These are phyloP conservation scores for Cicer yamashitae DNA, from an alignment of 306 rosid genomes.

Conservation along the genomic window DNA sequence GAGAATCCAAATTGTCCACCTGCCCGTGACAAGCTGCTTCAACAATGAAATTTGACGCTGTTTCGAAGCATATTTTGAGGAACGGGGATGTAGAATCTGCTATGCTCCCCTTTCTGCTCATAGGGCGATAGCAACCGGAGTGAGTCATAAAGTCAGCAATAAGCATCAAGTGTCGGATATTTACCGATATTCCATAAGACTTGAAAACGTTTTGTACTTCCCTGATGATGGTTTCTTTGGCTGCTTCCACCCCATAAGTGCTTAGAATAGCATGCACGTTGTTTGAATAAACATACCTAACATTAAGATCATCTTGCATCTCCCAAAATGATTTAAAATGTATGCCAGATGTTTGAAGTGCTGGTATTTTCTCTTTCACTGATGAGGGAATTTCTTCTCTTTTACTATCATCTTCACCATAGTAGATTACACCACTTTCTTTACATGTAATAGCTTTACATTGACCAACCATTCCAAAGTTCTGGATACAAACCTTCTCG, in stretches of 20 bases:
- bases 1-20: conserved; percentile 78
- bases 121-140: conserved; percentile 73
- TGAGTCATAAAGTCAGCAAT: conserved; percentile 88
- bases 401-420: conserved; percentile 56
- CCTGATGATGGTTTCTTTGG: conserved; percentile 82
- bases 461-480: conserved; percentile 64
- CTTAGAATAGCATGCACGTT: conserved; percentile 68
- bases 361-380: conserved; percentile 68
- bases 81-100: conserved; percentile 76
- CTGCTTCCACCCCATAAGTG: conserved; percentile 89
- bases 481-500: conserved; percentile 73
- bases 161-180: conserved; percentile 79
- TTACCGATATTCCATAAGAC: conserved; percentile 84
- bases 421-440: conserved; percentile 78
- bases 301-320: conserved; percentile 70
- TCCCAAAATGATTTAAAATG: conserved; percentile 77
- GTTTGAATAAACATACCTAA: conserved; percentile 76
- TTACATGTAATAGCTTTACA: conserved; percentile 74
- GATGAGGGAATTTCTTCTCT: conserved; percentile 58
- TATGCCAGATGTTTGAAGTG: conserved; percentile 80
- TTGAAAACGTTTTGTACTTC: conserved; percentile 82
- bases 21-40: conserved; percentile 82
- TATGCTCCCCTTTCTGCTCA: conserved; percentile 73
- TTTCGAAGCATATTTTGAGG: conserved; percentile 84
- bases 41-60: conserved; percentile 81